Base-by-base conservation (phyloP, 495 filamentous ascomycete species). In the Aspergillus haitiensis region DNA sequence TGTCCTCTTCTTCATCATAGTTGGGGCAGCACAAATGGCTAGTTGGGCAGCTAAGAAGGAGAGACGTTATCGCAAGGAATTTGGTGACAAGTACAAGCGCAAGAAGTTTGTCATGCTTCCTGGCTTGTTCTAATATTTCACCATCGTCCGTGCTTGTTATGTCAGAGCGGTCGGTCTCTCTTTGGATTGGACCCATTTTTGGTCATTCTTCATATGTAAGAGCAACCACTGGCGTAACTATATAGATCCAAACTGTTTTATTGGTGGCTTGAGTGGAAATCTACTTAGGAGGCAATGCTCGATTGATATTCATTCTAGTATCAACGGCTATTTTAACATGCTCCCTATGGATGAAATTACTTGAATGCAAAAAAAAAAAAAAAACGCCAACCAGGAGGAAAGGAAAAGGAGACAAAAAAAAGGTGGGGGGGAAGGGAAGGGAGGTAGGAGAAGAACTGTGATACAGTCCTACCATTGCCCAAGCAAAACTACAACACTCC, bases 31-130 rank as follows among this genome's bases (percentile, higher is more conserved):
- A 50, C 88, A 89, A 77, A 98, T 98, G 94, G 81, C 81, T 51
- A 69, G 71, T 52, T 98, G 94, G 94, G 95, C 88, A 9, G 79
- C 79, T 74, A 95, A 92, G 84, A 97, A 97, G 83, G 94, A 98
- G 84, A 81, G 76, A 69, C 85, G 88, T 55, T 93, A 95, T 72
- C 84, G 94, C 57, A 87, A 88, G 73, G 90, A 96, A 71, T 97
- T 97, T 72, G 88, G 87, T 47, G 87, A 89, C 62, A 87, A 85
- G 72, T 98, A 98, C 73, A 89, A 89, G 84, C 88, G 85, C 78
- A 97, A 97, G 88, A 82, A 83, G 61, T 88, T 77, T 67, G 81
- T 80, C 56, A 88, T 98, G 74, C 62, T 98, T 21, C 92, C 94
- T 18, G 88, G 87, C 18, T 59, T 87, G 21, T 78, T 75, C 64